Percentiles rank a stretch among this genome's conserved stretches.
These are phyloP conservation scores for Melocanna baccifera DNA, from an alignment of 176 grass and related monocot genomes.

Conservation along the genomic window DNA sequence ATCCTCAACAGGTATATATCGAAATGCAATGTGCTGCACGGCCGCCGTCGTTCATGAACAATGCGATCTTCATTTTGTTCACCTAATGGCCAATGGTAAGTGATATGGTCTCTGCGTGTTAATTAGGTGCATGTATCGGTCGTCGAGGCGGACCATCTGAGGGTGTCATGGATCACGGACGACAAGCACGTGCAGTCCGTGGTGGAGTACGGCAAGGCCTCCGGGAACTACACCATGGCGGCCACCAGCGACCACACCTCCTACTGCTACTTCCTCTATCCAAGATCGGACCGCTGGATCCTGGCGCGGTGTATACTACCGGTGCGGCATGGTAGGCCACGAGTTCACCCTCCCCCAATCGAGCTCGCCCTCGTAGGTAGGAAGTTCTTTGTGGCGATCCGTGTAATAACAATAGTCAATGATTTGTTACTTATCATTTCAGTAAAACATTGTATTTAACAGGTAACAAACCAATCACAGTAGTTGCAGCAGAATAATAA, in stretches of 20 bases:
- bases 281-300: too few species aligned
- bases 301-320: too few species aligned
- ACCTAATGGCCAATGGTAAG: not conserved
- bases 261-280: slow-evolving; percentile 74
- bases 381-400: too few species aligned
- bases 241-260: slow-evolving; percentile 65
- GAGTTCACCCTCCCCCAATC: too few species aligned
- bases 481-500: too few species aligned
- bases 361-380: too few species aligned
- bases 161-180: slow-evolving; percentile 76
- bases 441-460: too few species aligned
- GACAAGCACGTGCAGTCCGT: slow-evolving; percentile 52
- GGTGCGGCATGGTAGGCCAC: too few species aligned
- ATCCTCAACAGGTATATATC: slow-evolving; percentile 66
- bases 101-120: too few species aligned
- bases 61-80: not conserved
- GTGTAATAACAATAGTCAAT: too few species aligned
- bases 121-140: slow-evolving; percentile 64
- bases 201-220: slow-evolving; percentile 61
- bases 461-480: too few species aligned
- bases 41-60: not conserved
- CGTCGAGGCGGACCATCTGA: slow-evolving; percentile 42
- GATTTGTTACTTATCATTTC: too few species aligned
- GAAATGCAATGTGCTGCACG: not conserved
- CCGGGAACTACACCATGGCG: slow-evolving; percentile 49